Conservation (phyloP, 495 filamentous ascomycete genomes). For the Penicillium simplicissimum region DNA sequence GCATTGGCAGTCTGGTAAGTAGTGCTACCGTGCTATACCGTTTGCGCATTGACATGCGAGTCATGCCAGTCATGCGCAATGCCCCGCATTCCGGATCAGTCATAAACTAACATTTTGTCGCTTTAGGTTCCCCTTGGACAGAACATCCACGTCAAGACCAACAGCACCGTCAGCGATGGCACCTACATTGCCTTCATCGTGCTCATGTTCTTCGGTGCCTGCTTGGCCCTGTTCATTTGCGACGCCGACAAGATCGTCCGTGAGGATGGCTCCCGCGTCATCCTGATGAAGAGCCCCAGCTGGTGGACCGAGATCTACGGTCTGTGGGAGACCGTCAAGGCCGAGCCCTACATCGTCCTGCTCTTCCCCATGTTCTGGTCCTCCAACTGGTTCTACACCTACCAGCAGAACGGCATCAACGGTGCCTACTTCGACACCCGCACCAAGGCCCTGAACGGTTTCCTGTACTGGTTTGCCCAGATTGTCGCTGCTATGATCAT, state of each 20-base stretch:
- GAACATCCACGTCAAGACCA: conserved; percentile 41
- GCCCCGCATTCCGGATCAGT: neutral
- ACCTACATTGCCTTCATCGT: conserved; percentile 56
- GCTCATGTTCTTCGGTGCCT: conserved; percentile 53
- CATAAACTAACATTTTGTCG: neutral
- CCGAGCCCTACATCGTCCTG: conserved; percentile 42
- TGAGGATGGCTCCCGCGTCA: conserved; percentile 71
- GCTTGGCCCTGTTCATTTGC: conserved; percentile 55
- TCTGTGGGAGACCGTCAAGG: conserved; percentile 39
- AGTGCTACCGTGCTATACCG: neutral
- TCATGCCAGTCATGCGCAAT: neutral
- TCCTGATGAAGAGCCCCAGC: conserved; percentile 81
- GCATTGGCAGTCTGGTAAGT: conserved; percentile 48
- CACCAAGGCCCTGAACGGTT: conserved; percentile 48
- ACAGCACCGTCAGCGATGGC: conserved; percentile 45
- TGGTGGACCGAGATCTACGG: conserved; percentile 53
- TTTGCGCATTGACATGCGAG: neutral
- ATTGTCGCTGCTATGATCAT: conserved; percentile 50
- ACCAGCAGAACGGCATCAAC: conserved; percentile 61
- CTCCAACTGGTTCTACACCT: conserved; percentile 80
- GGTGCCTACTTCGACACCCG: conserved; percentile 48
- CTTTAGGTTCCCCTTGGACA: conserved; percentile 43
- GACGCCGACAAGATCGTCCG: conserved; percentile 72
- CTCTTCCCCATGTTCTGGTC: conserved; percentile 58
- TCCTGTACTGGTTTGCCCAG: conserved; percentile 56